Evolutionary conservation across 352 stramenopile species (phyloP).

Genomic region (Phytopythium helicoides): DNA sequence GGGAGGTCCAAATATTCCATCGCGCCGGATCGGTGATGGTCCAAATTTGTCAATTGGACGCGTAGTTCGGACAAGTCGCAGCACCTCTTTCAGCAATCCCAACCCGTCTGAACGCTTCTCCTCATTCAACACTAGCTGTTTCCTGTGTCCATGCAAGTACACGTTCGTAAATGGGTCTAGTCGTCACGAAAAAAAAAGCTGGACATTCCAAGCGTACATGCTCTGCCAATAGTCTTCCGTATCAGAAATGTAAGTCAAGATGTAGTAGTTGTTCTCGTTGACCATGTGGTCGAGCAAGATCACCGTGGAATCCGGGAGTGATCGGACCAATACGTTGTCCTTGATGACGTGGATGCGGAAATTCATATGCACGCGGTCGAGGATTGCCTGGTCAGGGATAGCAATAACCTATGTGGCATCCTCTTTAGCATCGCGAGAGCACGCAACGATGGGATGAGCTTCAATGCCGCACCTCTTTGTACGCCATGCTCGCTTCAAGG

Average conservation of each 20-base stretch:
- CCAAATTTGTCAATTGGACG: conserved; percentile 56
- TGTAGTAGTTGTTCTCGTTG: conserved; percentile 87
- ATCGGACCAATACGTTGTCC: conserved; percentile 80
- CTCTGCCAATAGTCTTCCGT: conserved; percentile 63
- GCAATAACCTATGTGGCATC: conserved; percentile 54
- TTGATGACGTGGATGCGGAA: conserved; percentile 88
- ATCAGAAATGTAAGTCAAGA: conserved; percentile 79
- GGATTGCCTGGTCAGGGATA: conserved; percentile 56
- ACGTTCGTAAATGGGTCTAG: conserved; percentile 7
- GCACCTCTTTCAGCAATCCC: conserved; percentile 67
- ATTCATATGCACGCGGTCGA: conserved; percentile 80
- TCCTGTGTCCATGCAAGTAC: conserved; percentile 24
- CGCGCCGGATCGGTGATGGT: conserved; percentile 38
- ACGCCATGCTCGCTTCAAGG: conserved; percentile 55
- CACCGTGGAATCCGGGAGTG: conserved; percentile 66
- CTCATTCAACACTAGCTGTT: conserved; percentile 35
- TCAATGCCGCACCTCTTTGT: conserved; percentile 48
- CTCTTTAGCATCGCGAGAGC: background rate
- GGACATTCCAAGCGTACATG: conserved; percentile 32
- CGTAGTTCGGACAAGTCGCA: conserved; percentile 60
- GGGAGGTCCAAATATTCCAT: conserved; percentile 39
- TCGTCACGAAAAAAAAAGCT: background rate
- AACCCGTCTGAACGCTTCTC: conserved; percentile 49
- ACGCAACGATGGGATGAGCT: background rate
- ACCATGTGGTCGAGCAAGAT: conserved; percentile 79